Conservation (phyloP, 768 basidiomycete genomes). For the Tricholoma saponaceum region DNA sequence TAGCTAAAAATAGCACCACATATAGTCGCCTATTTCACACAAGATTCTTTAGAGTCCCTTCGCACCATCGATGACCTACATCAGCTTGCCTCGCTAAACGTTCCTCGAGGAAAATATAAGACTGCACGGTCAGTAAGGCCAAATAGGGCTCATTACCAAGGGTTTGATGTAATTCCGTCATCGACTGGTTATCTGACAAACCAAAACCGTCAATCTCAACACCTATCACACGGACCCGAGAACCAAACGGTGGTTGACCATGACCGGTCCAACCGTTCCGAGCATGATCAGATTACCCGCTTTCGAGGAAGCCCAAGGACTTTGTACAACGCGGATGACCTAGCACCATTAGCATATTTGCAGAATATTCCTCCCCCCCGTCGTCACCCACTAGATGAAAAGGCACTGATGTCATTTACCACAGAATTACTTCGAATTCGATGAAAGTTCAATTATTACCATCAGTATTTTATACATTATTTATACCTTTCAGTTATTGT, state of each 20-base stretch:
- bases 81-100: conserved; percentile 45
- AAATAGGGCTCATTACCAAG: conserved; percentile 15
- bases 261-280: neutral
- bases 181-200: neutral
- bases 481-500: neutral
- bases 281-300: neutral
- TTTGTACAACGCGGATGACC: conserved; percentile 19
- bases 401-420: conserved; percentile 60
- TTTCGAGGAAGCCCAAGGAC: neutral
- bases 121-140: conserved; percentile 55
- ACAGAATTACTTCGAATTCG: conserved; percentile 11
- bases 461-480: neutral
- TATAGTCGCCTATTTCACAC: conserved; percentile 74
- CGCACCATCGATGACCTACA: conserved; percentile 57
- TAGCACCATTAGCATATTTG: conserved; percentile 65
- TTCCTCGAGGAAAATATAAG: conserved; percentile 58
- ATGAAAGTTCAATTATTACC: neutral
- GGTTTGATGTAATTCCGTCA: conserved; percentile 8
- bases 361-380: conserved; percentile 54
- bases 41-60: conserved; percentile 54
- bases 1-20: conserved; percentile 5
- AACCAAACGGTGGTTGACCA: neutral
- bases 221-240: neutral
- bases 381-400: conserved; percentile 69
- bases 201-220: neutral